Conservation (phyloP, 352 stramenopile species). For the Blastocystis sp. region DNA sequence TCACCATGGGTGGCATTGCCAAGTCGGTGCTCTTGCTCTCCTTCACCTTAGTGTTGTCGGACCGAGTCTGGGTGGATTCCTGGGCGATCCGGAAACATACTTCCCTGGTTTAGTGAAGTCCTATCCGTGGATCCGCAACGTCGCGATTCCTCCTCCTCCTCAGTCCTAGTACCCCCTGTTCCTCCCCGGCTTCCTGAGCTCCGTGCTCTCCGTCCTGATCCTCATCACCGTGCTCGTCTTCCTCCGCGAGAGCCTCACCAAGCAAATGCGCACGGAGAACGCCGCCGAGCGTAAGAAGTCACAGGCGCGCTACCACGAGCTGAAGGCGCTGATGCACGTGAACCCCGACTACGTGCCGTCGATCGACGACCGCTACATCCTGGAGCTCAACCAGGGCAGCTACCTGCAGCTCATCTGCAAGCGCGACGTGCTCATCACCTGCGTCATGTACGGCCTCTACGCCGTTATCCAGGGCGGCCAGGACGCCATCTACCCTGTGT, state of each 20-base stretch:
- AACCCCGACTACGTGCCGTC: background rate
- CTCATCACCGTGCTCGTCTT: slow-evolving; percentile 16
- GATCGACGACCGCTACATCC: slow-evolving; percentile 24
- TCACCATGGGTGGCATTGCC: slow-evolving; percentile 37
- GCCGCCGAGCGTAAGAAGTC: slow-evolving; percentile 13
- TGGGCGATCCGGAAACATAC: slow-evolving; percentile 61
- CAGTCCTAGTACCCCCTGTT: slow-evolving; percentile 26
- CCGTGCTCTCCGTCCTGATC: slow-evolving; percentile 30
- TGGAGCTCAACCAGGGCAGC: slow-evolving; percentile 23
- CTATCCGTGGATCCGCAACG: slow-evolving; percentile 56
- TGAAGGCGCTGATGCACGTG: slow-evolving; percentile 1
- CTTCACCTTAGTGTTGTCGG: slow-evolving; percentile 56
- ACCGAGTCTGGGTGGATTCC: slow-evolving; percentile 51
- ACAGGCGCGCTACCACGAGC: slow-evolving; percentile 20
- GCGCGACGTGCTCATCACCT: slow-evolving; percentile 16
- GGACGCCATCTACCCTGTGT: slow-evolving; percentile 46
- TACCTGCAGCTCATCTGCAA: slow-evolving; percentile 49
- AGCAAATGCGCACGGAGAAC: background rate
- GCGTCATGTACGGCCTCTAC: slow-evolving; percentile 14
- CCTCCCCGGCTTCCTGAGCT: slow-evolving; percentile 18
- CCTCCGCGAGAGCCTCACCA: slow-evolving; percentile 43
- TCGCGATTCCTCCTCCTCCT: slow-evolving; percentile 60
- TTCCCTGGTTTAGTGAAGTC: slow-evolving; percentile 50
- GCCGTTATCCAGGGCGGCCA: slow-evolving; percentile 34
- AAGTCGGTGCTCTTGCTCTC: background rate